Conservation (phyloP, 73 alveolate genomes). For the Tetrahymena malaccensis region DNA sequence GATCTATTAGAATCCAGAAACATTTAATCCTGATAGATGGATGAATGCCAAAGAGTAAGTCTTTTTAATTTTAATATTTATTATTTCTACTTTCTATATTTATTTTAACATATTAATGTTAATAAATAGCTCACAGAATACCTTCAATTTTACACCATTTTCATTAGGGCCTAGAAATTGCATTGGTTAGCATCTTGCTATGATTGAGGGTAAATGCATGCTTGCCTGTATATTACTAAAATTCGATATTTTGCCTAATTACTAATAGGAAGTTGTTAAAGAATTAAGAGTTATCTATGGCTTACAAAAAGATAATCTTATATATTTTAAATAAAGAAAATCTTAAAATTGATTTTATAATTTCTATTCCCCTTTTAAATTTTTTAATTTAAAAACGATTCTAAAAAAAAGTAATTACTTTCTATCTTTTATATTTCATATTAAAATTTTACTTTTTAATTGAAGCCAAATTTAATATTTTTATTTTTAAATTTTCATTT, state of each 20-base stretch:
- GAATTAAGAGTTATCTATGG: not conserved
- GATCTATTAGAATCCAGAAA: not conserved
- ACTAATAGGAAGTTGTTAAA: not conserved
- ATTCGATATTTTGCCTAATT: not conserved
- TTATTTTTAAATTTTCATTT: no score
- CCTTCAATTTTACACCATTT: slow-evolving; percentile 7
- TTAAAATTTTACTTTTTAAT: no score
- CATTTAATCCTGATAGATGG: slow-evolving; percentile 36
- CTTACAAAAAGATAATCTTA: not conserved
- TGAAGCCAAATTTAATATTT: no score
- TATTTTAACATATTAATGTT: no score
- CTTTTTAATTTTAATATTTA: not conserved
- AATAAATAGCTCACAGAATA: not conserved
- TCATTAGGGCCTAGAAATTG: slow-evolving; percentile 21
- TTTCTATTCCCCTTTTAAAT: no score
- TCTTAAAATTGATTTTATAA: not conserved
- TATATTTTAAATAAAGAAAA: no score
- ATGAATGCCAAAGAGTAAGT: not conserved
- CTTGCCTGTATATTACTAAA: slow-evolving; percentile 3
- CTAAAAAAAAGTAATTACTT: no score
- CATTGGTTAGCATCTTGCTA: slow-evolving; percentile 18
- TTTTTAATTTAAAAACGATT: no score
- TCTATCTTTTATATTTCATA: no score
- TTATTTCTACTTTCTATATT: no score
- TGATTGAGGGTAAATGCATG: slow-evolving; percentile 9